phyloP scores from a whole-genome alignment of 2,329 filamentous ascomycete species.

The Chalara sp. region DNA sequence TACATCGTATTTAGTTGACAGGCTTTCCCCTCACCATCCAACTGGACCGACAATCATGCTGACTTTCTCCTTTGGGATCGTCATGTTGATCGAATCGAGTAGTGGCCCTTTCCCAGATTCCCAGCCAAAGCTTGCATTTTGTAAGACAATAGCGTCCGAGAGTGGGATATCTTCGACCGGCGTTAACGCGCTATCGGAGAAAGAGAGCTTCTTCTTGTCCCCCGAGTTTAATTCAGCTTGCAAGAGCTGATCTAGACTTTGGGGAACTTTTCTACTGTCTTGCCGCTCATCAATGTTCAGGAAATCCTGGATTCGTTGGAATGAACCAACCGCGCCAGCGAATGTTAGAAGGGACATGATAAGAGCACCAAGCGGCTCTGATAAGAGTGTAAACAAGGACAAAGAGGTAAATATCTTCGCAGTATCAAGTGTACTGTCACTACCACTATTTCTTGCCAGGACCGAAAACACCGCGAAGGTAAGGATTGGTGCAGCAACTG shows the following conservation, averaged over 20 bases:
- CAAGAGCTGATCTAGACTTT: neutral
- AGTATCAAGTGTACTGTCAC: constrained; percentile 16
- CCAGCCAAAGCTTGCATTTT: neutral
- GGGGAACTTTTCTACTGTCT: constrained; percentile 6
- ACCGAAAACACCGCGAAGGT: constrained; percentile 18
- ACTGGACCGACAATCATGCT: constrained; percentile 23
- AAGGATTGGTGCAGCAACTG: constrained; percentile 10
- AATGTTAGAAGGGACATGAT: constrained; percentile 32
- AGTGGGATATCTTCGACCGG: neutral
- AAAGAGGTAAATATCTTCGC: constrained; percentile 31
- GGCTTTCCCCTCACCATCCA: constrained; percentile 6
- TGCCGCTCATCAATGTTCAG: constrained; percentile 11
- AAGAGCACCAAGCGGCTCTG: constrained; percentile 30
- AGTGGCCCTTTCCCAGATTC: neutral
- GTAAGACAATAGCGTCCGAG: neutral
- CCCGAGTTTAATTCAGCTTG: neutral
- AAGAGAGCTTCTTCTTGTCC: neutral
- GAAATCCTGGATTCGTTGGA: constrained; percentile 32
- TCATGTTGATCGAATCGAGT: neutral
- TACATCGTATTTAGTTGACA: too few species aligned
- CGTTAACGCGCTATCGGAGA: neutral
- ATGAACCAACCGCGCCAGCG: constrained; percentile 29
- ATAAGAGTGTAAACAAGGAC: constrained; percentile 32
- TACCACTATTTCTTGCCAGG: constrained; percentile 14
- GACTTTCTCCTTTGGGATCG: neutral